Percentiles rank a stretch among this genome's conserved stretches.
These are phyloP conservation scores for Diaporthe sp. DNA, from an alignment of 2,329 filamentous ascomycete genomes.

Conservation along the genomic window DNA sequence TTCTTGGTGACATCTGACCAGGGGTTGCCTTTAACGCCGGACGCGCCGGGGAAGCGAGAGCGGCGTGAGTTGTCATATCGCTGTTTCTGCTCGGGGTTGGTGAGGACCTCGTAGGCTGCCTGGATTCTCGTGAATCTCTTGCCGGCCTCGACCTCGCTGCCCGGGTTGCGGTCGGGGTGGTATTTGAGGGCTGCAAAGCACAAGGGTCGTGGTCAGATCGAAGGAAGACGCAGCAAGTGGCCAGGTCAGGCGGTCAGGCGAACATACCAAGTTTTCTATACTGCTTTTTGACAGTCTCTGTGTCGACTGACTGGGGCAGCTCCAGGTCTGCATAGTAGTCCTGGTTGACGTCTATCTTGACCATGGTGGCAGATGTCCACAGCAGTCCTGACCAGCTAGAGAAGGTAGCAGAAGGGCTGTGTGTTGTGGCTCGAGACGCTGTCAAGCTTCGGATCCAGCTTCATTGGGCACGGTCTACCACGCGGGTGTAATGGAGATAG, in stretches of 20 bases:
- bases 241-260: not conserved
- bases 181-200: conserved; percentile 78
- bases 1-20: conserved; percentile 65
- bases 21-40: conserved; percentile 70
- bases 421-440: conserved; percentile 6
- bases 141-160: conserved; percentile 83
- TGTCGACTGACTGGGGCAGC: conserved; percentile 73
- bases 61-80: conserved; percentile 64
- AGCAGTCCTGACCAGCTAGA: conserved; percentile 1
- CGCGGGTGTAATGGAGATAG: not conserved
- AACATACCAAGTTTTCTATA: conserved; percentile 82
- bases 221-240: conserved; percentile 42
- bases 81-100: conserved; percentile 63
- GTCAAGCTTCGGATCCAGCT: conserved; percentile 13
- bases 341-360: conserved; percentile 75
- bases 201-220: conserved; percentile 16
- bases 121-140: conserved; percentile 90
- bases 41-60: conserved; percentile 65
- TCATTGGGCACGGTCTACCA: conserved; percentile 26
- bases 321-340: conserved; percentile 92
- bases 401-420: conserved; percentile 10
- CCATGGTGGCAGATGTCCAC: conserved; percentile 68
- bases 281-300: conserved; percentile 86
- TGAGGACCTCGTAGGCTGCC: conserved; percentile 83
- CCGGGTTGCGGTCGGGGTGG: conserved; percentile 91